phyloP scores from a whole-genome alignment of 768 basidiomycete genomes.

The Suillus lakei region DNA sequence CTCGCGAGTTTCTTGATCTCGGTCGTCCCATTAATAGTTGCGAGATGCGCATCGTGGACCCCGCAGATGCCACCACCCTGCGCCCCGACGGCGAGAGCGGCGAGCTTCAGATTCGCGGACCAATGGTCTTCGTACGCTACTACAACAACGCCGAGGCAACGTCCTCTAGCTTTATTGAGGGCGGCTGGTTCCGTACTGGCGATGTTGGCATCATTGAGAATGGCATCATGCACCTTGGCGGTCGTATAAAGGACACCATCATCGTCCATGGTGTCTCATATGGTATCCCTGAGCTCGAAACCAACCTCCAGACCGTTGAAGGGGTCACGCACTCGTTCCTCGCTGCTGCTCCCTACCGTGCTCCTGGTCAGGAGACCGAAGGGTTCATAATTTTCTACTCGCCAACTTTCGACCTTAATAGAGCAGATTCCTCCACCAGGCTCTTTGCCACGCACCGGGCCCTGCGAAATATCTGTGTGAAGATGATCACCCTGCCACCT shows the following conservation, averaged over 20 bases:
- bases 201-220: conserved; percentile 49
- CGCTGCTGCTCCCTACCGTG: conserved; percentile 41
- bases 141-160: conserved; percentile 55
- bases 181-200: conserved; percentile 64
- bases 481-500: conserved; percentile 39
- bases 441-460: conserved; percentile 33
- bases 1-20: conserved; percentile 43
- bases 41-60: conserved; percentile 40
- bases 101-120: conserved; percentile 45
- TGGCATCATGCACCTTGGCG: conserved; percentile 39
- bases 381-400: conserved; percentile 46
- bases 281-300: conserved; percentile 39
- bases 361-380: conserved; percentile 42
- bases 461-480: conserved; percentile 33
- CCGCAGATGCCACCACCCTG: conserved; percentile 30
- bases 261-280: conserved; percentile 46
- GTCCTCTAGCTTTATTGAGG: conserved; percentile 46
- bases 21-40: conserved; percentile 35
- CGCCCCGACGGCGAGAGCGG: conserved; percentile 38
- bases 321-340: conserved; percentile 38
- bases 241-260: conserved; percentile 44
- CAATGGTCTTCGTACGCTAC: conserved; percentile 47
- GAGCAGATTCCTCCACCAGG: conserved; percentile 25
- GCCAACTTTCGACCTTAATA: conserved; percentile 24
- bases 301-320: conserved; percentile 41